Evolutionary conservation across 176 grass and related monocot genomes (phyloP).

Genomic region (Oryza officinalis): DNA sequence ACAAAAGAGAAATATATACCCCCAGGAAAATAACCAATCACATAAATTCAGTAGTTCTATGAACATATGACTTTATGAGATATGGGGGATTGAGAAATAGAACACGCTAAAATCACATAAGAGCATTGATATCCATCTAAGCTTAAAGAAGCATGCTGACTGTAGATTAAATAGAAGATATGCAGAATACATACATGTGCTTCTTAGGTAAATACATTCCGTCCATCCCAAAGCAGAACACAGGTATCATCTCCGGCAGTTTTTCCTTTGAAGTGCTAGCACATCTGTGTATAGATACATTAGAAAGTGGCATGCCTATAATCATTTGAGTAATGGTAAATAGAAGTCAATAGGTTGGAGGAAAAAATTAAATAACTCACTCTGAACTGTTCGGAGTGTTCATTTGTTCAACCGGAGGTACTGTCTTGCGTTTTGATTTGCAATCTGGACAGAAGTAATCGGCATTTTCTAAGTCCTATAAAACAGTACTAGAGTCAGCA

Average conservation of each 20-base stretch:
- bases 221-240: slow-evolving; percentile 70
- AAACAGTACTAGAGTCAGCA: slow-evolving; percentile 23
- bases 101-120: neutral
- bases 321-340: slow-evolving; percentile 19
- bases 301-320: slow-evolving; percentile 15
- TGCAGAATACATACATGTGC: slow-evolving; percentile 68
- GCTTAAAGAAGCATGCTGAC: slow-evolving; percentile 24
- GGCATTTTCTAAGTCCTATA: slow-evolving; percentile 74
- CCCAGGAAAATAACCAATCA: neutral
- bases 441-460: slow-evolving; percentile 95
- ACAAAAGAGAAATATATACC: neutral
- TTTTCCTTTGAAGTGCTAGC: slow-evolving; percentile 53
- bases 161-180: slow-evolving; percentile 21
- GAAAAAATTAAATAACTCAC: slow-evolving; percentile 44
- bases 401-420: slow-evolving; percentile 11
- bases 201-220: slow-evolving; percentile 75
- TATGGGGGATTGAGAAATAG: neutral
- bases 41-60: neutral
- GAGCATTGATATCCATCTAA: slow-evolving; percentile 10
- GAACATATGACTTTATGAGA: neutral
- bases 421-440: slow-evolving; percentile 58
- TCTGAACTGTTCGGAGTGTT: slow-evolving; percentile 36
- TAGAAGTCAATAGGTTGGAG: neutral
- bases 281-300: slow-evolving; percentile 50
- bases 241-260: slow-evolving; percentile 55